Conservation (phyloP, 805 yeast genomes). For the Spathaspora boniae region DNA sequence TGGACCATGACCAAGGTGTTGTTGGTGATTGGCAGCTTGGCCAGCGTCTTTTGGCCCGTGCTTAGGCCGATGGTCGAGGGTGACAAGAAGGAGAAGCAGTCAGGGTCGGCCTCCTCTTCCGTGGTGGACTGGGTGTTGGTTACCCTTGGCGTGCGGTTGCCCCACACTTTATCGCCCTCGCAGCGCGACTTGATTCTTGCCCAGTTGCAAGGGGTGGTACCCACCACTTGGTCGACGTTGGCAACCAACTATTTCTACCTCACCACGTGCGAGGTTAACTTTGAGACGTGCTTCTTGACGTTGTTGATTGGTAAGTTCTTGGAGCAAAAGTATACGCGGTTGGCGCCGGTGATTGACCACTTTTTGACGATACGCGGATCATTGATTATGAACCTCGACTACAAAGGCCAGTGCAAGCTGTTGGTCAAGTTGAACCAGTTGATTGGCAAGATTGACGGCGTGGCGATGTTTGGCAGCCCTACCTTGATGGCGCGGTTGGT, state of each 20-base stretch:
- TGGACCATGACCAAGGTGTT: conserved; percentile 20
- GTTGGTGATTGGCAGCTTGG: conserved; percentile 19
- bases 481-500: conserved; percentile 22
- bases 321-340: conserved; percentile 16
- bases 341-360: conserved; percentile 17
- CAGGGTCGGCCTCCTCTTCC: not conserved
- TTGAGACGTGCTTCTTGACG: conserved; percentile 32
- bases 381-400: conserved; percentile 27
- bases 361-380: conserved; percentile 24
- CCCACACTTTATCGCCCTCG: conserved; percentile 16
- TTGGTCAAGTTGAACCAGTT: conserved; percentile 22
- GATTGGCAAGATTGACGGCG: conserved; percentile 29
- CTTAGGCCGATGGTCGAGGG: conserved; percentile 4
- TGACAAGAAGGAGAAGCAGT: not conserved
- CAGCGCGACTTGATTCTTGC: conserved; percentile 13
- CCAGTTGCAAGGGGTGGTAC: conserved; percentile 7
- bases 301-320: conserved; percentile 28
- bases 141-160: conserved; percentile 26
- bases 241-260: conserved; percentile 26
- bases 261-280: conserved; percentile 24
- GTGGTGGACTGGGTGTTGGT: conserved; percentile 23
- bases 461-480: conserved; percentile 26
- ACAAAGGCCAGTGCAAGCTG: conserved; percentile 22
- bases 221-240: conserved; percentile 11
- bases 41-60: conserved; percentile 14